Evolutionary conservation across 2,329 filamentous ascomycete genomes (phyloP).

Genomic region (Nectriaceae sp.): DNA sequence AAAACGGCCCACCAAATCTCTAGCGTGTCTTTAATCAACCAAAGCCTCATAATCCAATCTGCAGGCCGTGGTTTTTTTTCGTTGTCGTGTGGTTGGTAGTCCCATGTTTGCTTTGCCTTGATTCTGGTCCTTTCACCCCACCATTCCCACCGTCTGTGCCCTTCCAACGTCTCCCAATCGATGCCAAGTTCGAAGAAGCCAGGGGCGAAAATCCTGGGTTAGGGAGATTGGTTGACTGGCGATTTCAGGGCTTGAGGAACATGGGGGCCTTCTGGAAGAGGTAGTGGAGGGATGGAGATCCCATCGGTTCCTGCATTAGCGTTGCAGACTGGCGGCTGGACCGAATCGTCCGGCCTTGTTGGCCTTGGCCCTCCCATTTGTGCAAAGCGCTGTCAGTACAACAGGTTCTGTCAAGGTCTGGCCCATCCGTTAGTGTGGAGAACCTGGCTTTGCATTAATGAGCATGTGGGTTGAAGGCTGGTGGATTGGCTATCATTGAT

Average conservation of each 20-base stretch:
- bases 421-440: conserved; percentile 9
- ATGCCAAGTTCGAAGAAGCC: background rate
- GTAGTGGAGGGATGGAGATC: background rate
- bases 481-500: conserved; percentile 3
- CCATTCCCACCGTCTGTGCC: background rate
- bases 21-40: background rate
- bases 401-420: conserved; percentile 1
- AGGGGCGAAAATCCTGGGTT: background rate
- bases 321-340: conserved; percentile 9
- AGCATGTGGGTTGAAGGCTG: background rate
- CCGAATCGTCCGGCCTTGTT: conserved; percentile 3
- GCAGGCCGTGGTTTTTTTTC: background rate
- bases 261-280: conserved; percentile 4
- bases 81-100: background rate
- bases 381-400: conserved; percentile 15
- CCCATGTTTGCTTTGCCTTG: background rate
- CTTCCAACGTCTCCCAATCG: background rate
- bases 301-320: conserved; percentile 31
- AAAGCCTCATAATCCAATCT: background rate
- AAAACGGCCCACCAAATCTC: background rate
- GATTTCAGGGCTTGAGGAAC: conserved; percentile 1
- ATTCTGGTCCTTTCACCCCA: background rate
- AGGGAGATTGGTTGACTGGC: conserved; percentile 7
- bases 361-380: conserved; percentile 1
- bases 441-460: conserved; percentile 8